phyloP scores from a whole-genome alignment of 495 filamentous ascomycete species.

The Tuber microsphaerosporum region DNA sequence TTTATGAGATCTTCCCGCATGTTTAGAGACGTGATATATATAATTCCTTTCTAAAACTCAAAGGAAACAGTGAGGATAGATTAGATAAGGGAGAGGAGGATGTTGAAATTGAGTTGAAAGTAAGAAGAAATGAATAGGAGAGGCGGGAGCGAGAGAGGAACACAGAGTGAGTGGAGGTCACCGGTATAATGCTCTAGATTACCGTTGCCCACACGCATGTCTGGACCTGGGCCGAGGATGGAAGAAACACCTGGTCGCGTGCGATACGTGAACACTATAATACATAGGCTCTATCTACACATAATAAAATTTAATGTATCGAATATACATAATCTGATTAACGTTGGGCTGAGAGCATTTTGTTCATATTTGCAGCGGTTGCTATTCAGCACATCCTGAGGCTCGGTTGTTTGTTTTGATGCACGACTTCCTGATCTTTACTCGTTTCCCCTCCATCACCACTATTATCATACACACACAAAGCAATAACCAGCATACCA shows the following conservation, averaged over 20 bases:
- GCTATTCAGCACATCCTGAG: not conserved
- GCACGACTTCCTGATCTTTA: not conserved
- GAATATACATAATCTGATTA: not conserved
- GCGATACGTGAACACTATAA: conserved; percentile 21
- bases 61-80: not conserved
- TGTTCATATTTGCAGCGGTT: conserved; percentile 23
- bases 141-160: not conserved
- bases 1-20: conserved; percentile 78
- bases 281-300: not conserved
- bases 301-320: not conserved
- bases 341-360: not conserved
- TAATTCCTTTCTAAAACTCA: conserved; percentile 7
- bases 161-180: conserved; percentile 7
- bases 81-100: not conserved
- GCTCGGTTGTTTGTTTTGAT: conserved; percentile 29
- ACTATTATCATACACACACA: conserved; percentile 8
- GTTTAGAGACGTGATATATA: conserved; percentile 34
- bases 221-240: conserved; percentile 33
- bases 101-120: not conserved
- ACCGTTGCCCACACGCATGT: conserved; percentile 4
- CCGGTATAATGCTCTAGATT: conserved; percentile 15
- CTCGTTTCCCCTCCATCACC: conserved; percentile 6
- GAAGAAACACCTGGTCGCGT: conserved; percentile 34
- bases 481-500: not conserved
- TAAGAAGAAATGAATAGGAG: not conserved